These are phyloP conservation scores for Capronia coronata DNA, from an alignment of 2,329 filamentous ascomycete species.

Conservation along the genomic window DNA sequence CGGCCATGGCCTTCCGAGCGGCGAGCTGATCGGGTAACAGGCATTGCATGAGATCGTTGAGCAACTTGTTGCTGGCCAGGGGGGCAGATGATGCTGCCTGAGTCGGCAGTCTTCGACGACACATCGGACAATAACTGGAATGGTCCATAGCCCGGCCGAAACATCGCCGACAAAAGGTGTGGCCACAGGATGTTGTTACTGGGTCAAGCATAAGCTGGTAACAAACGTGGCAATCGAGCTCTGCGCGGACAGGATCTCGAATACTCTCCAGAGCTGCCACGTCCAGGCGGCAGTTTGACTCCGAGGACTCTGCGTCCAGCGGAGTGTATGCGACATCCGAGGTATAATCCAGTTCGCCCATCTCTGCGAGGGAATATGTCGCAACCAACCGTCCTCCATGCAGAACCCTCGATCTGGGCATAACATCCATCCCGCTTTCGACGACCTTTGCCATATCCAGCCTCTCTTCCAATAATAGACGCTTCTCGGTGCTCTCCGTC, in stretches of 20 bases:
- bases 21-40: slow-evolving; percentile 66
- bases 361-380: slow-evolving; percentile 59
- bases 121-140: slow-evolving; percentile 71
- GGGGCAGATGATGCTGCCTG: slow-evolving; percentile 46
- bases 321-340: slow-evolving; percentile 49
- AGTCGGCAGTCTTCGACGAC: slow-evolving; percentile 59
- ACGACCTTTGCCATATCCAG: slow-evolving; percentile 33
- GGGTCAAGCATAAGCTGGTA: slow-evolving; percentile 76
- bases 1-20: slow-evolving; percentile 49
- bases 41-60: slow-evolving; percentile 57
- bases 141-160: slow-evolving; percentile 70
- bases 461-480: slow-evolving; percentile 40
- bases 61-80: slow-evolving; percentile 55
- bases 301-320: slow-evolving; percentile 22
- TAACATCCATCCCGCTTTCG: slow-evolving; percentile 27
- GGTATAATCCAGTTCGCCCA: slow-evolving; percentile 53
- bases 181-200: slow-evolving; percentile 76
- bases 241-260: slow-evolving; percentile 56
- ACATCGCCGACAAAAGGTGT: slow-evolving; percentile 81
- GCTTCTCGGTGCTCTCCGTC: slow-evolving; percentile 32
- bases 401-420: slow-evolving; percentile 35
- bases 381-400: slow-evolving; percentile 57
- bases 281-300: slow-evolving; percentile 40
- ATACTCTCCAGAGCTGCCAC: slow-evolving; percentile 50
- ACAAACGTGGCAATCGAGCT: slow-evolving; percentile 85